These are phyloP conservation scores for Stylosanthes scabra DNA, from an alignment of 331 rosid species.

Conservation along the genomic window DNA sequence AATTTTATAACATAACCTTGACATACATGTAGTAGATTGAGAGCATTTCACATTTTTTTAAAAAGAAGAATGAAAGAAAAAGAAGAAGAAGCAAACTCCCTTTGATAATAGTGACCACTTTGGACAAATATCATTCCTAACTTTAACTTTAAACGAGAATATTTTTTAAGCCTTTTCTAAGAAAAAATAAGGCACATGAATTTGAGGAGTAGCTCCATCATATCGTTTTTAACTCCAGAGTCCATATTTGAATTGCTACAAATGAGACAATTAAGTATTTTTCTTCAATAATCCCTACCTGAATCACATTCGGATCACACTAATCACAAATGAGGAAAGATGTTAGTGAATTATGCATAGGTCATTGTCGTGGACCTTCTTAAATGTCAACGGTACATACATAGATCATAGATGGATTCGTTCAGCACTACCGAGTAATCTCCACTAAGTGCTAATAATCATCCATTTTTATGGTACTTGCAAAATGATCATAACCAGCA, in stretches of 20 bases:
- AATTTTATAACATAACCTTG: neutral
- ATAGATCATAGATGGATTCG: neutral
- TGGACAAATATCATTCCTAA: neutral
- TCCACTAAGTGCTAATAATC: constrained; percentile 11
- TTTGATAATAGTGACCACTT: neutral
- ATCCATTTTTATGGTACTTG: neutral
- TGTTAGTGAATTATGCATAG: constrained; percentile 1
- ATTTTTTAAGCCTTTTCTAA: neutral
- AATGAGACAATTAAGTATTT: too few species aligned
- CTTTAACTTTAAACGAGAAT: neutral
- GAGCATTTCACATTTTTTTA: neutral
- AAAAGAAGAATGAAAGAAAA: too few species aligned
- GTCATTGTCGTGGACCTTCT: constrained; percentile 19
- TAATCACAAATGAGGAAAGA: neutral
- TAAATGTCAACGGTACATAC: constrained; percentile 21
- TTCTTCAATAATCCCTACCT: too few species aligned
- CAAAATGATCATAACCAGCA: constrained; percentile 11
- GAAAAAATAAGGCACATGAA: neutral
- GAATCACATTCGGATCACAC: neutral
- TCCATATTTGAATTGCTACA: constrained; percentile 4
- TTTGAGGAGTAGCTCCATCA: neutral
- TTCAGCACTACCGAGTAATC: neutral
- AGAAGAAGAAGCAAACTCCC: neutral
- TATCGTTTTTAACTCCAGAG: neutral
- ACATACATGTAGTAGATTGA: neutral